These are phyloP conservation scores for Tuber umbilicatum DNA, from an alignment of 495 filamentous ascomycete species.

Conservation along the genomic window DNA sequence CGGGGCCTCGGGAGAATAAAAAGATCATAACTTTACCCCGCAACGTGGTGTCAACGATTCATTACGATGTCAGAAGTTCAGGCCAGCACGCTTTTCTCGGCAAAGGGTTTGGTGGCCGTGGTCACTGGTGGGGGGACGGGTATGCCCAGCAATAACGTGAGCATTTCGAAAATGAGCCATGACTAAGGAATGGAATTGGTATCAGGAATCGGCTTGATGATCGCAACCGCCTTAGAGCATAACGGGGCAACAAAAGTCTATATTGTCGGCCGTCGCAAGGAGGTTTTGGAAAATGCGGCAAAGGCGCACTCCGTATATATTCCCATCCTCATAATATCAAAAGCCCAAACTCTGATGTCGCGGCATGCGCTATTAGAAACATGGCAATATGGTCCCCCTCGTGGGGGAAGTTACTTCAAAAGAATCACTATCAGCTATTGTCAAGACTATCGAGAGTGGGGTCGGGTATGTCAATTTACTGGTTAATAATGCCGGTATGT, in stretches of 20 bases:
- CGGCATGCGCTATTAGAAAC: slow-evolving; percentile 10
- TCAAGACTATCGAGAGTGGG: slow-evolving; percentile 20
- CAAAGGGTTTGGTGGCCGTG: slow-evolving; percentile 44
- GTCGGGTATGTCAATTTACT: slow-evolving; percentile 51
- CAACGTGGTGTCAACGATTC: neutral
- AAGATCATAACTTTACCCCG: neutral
- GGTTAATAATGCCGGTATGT: slow-evolving; percentile 56
- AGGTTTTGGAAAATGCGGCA: slow-evolving; percentile 50
- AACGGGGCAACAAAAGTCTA: slow-evolving; percentile 58
- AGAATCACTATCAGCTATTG: slow-evolving; percentile 21
- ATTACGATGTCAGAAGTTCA: slow-evolving; percentile 19
- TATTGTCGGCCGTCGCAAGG: slow-evolving; percentile 56
- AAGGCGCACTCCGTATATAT: slow-evolving; percentile 32
- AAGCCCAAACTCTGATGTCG: neutral
- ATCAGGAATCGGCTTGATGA: slow-evolving; percentile 49
- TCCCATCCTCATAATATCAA: neutral
- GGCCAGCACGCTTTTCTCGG: slow-evolving; percentile 26
- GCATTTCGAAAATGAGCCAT: neutral
- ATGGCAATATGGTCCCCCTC: slow-evolving; percentile 28
- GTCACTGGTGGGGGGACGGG: slow-evolving; percentile 59
- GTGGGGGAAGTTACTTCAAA: slow-evolving; percentile 31
- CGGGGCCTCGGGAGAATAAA: neutral
- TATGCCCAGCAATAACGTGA: neutral
- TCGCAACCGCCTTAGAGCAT: slow-evolving; percentile 53
- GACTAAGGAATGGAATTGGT: neutral